Percentiles rank a stretch among this genome's conserved stretches.
Conservation (phyloP, 192 early-diverging fungal genomes). For the Backusella mclennaniae region DNA sequence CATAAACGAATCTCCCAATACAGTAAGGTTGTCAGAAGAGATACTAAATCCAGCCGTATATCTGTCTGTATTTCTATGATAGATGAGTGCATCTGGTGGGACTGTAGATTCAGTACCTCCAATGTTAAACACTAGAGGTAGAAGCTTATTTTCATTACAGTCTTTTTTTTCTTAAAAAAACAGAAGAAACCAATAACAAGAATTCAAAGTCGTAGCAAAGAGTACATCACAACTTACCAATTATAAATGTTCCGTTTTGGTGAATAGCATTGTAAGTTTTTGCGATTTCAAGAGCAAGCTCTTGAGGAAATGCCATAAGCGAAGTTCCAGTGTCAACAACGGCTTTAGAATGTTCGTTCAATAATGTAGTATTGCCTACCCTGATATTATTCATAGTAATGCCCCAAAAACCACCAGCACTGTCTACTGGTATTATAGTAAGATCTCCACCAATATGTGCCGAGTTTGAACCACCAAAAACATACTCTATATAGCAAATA, state of each 20-base stretch:
- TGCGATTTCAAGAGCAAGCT: constrained; percentile 14
- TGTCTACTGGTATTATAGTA: constrained; percentile 36
- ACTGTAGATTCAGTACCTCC: constrained; percentile 8
- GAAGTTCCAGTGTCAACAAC: constrained; percentile 65
- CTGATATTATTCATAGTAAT: constrained; percentile 4
- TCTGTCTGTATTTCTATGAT: constrained; percentile 25
- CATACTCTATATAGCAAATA: constrained; percentile 34
- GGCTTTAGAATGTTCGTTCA: constrained; percentile 14
- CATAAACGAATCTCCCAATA: constrained; percentile 49
- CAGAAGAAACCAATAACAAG: no score
- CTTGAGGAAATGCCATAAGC: constrained; percentile 40
- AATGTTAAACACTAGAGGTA: constrained; percentile 35
- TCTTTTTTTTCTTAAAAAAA: not conserved
- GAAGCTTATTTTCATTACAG: constrained; percentile 7
- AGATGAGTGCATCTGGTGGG: not conserved
- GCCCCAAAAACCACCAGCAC: constrained; percentile 10
- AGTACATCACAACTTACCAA: not conserved
- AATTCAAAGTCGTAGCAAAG: not conserved
- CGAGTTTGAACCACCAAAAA: constrained; percentile 39
- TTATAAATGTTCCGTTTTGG: constrained; percentile 4
- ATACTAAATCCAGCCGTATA: constrained; percentile 40
- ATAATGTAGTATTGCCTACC: not conserved
- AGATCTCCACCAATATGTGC: constrained; percentile 34
- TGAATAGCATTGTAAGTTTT: constrained; percentile 8
- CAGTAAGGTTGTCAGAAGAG: constrained; percentile 31